Evolutionary conservation across 345 rosid genomes (phyloP), one percentile per base, ranked within the genome.

Genomic region (Capsella bursapastoris): DNA sequence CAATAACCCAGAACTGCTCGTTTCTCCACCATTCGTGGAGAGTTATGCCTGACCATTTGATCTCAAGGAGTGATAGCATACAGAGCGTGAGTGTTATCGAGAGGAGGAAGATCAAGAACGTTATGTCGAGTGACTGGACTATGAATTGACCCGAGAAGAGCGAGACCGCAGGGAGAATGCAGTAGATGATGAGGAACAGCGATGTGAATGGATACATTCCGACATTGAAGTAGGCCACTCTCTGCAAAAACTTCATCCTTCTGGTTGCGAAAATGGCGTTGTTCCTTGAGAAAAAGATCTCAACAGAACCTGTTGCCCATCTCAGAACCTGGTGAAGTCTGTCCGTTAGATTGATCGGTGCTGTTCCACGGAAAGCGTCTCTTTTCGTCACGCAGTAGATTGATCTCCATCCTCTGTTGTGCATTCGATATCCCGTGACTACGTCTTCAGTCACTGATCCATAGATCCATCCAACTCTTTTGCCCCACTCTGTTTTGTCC

Each of bases 1-100:
- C 96, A 0, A 90, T 90, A 11, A 90, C 64, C 91, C 96, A 90
- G 43, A 88, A 88, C 83, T 90, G 96, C 28, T 90, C 93, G 16
- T 90, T 88, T 61, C 91, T 64, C 91, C 93, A 90, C 96, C 96
- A 90, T 5, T 90, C 96, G n/a, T 90, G 89, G 12, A 90, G 87
- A 1, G 90, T 83, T 71, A 88, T 82, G 65, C 90, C 90, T 12
- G 96, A 86, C 96, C 93, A 90, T 76, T 78, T 88, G 78, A 90
- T 79, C 78, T 90, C 96, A 0, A 90, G 89, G 65, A 90, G 74
- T 11, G 93, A 84, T 31, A 90, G 83, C 81, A 88, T 48, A 75
- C 91, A 86, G 1, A 84, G 74, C 2, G 91, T 88, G 28, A 88
- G 58, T 5, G 90, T 85, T 76, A 90, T 90, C 15, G 83, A 83